phyloP scores from a whole-genome alignment of 2,329 filamentous ascomycete genomes.

The Didymella glomerata region DNA sequence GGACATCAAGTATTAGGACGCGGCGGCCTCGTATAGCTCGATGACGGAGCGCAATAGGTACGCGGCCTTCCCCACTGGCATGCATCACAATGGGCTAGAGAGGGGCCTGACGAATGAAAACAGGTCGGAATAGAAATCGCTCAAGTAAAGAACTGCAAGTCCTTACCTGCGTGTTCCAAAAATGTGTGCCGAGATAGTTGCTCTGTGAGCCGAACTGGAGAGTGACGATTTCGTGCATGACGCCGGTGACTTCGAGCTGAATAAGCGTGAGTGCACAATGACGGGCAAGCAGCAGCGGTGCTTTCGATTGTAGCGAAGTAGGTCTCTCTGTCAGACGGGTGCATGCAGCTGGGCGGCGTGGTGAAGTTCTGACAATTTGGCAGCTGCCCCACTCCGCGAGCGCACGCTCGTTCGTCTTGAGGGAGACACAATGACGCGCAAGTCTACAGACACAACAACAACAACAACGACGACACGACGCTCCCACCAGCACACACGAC shows the following conservation, averaged over 20 bases:
- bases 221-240: conserved; percentile 94
- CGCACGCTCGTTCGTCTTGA: conserved; percentile 5
- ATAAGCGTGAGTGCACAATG: not conserved
- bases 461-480: not conserved
- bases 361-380: conserved; percentile 18
- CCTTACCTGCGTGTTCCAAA: conserved; percentile 90
- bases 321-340: conserved; percentile 3
- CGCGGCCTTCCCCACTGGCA: conserved; percentile 28
- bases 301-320: not conserved
- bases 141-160: conserved; percentile 2
- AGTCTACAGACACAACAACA: conserved; percentile 2
- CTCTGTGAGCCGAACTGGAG: conserved; percentile 91
- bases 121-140: not conserved
- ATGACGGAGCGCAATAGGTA: conserved; percentile 29
- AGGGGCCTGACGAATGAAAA: not conserved
- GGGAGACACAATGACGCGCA: conserved; percentile 18
- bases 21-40: conserved; percentile 10
- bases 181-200: conserved; percentile 94
- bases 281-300: not conserved
- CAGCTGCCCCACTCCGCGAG: conserved; percentile 17
- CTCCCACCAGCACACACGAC: not conserved
- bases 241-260: not conserved
- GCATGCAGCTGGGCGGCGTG: conserved; percentile 2
- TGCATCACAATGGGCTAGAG: conserved; percentile 14
- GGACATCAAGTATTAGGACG: not conserved